Conservation (phyloP, 208 protist species). For the Phytomonas serpens region DNA sequence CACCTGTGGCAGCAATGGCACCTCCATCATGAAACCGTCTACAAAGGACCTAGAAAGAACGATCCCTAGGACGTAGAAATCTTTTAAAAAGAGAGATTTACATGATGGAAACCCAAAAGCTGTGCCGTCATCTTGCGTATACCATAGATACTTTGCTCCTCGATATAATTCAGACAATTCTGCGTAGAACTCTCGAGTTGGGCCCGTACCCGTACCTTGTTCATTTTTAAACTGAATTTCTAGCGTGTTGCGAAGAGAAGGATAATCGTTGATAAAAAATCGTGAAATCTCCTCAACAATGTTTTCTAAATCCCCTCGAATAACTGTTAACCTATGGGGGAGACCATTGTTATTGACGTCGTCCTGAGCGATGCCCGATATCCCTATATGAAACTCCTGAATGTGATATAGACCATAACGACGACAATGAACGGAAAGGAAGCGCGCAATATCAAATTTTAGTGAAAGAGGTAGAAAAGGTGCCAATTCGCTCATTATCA, state of each 20-base stretch:
- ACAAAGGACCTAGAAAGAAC: constrained; percentile 57
- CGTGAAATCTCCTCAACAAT: constrained; percentile 31
- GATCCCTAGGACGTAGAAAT: constrained; percentile 74
- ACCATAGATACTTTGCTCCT: constrained; percentile 40
- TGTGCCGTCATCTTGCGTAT: constrained; percentile 39
- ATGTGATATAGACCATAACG: constrained; percentile 65
- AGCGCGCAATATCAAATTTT: constrained; percentile 51
- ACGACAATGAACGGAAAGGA: constrained; percentile 54
- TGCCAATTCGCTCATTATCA: constrained; percentile 20
- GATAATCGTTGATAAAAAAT: constrained; percentile 27
- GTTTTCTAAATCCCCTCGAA: constrained; percentile 21
- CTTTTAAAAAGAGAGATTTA: constrained; percentile 24
- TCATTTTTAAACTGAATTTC: constrained; percentile 75
- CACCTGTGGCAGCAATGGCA: constrained; percentile 36
- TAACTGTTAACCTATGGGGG: constrained; percentile 36
- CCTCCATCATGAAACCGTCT: constrained; percentile 67
- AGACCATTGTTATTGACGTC: constrained; percentile 54
- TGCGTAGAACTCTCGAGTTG: constrained; percentile 83
- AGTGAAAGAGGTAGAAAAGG: constrained; percentile 36
- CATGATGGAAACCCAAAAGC: constrained; percentile 46
- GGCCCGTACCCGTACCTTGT: constrained; percentile 77
- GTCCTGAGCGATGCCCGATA: constrained; percentile 36
- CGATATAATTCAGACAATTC: constrained; percentile 50
- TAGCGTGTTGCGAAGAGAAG: constrained; percentile 47
- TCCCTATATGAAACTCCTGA: constrained; percentile 26